phyloP scores from a whole-genome alignment of 169 alveolate species.

The Cryptosporidium meleagridis region DNA sequence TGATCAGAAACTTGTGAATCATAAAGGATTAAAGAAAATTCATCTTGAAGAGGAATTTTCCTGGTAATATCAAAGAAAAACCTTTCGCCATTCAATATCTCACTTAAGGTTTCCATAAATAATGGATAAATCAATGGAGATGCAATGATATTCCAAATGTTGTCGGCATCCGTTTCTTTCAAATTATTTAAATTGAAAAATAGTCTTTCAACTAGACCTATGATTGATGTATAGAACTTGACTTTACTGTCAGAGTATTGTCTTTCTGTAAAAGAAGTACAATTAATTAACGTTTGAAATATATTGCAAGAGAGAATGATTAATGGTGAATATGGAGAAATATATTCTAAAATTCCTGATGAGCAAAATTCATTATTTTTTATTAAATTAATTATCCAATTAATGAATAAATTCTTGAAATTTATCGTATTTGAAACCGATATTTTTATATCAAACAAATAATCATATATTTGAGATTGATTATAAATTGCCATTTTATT shows the following conservation, averaged over 20 bases:
- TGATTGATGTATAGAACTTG: conserved; percentile 30
- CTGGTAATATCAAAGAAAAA: neutral
- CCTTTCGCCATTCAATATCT: neutral
- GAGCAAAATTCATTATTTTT: neutral
- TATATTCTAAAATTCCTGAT: conserved; percentile 4
- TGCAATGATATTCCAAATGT: conserved; percentile 27
- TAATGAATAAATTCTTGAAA: conserved; percentile 11
- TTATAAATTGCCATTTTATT: conserved; percentile 27
- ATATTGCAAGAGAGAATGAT: conserved; percentile 35
- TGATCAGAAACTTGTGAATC: conserved; percentile 11
- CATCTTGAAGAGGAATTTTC: neutral
- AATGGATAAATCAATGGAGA: conserved; percentile 54
- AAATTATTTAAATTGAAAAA: neutral
- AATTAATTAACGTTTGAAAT: conserved; percentile 1
- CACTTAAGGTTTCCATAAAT: conserved; percentile 18
- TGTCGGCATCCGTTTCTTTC: neutral
- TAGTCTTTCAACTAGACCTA: conserved; percentile 26
- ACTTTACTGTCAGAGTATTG: conserved; percentile 50
- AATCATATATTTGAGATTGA: conserved; percentile 9
- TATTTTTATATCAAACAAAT: neutral
- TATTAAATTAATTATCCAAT: neutral
- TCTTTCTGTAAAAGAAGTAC: conserved; percentile 67
- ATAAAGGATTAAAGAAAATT: conserved; percentile 9
- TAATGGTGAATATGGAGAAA: conserved; percentile 56
- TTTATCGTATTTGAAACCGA: neutral